A percentile compares a stretch with the other conserved stretches of the same genome.
Evolutionary conservation across 805 yeast genomes (phyloP).

Genomic region (Ogataea henricii): DNA sequence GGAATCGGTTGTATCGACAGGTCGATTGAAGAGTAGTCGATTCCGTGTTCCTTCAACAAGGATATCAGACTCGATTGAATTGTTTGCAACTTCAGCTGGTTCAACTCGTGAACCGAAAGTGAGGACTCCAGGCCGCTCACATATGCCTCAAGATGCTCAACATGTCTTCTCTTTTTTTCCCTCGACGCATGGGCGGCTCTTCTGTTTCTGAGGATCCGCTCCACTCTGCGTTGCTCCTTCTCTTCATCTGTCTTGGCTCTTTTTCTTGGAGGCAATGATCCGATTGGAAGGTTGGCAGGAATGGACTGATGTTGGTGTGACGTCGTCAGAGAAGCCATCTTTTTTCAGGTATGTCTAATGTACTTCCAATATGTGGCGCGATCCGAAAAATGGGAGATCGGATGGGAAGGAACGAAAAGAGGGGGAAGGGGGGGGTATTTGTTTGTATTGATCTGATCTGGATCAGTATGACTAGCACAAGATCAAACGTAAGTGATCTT

Average conservation of each 20-base stretch:
- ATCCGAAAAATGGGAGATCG: background rate
- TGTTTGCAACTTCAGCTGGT: constrained; percentile 15
- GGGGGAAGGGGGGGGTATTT: constrained; percentile 13
- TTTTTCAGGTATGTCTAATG: background rate
- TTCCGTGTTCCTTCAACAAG: constrained; percentile 19
- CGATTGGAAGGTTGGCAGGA: constrained; percentile 19
- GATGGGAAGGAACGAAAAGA: background rate
- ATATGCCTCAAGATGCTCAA: constrained; percentile 76
- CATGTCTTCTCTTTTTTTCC: constrained; percentile 92
- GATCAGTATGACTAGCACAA: constrained; percentile 1
- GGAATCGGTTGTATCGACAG: constrained; percentile 15
- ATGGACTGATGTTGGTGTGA: constrained; percentile 13
- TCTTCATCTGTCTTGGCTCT: constrained; percentile 96
- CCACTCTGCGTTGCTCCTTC: constrained; percentile 94
- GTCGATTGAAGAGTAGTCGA: constrained; percentile 20
- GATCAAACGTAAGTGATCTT: background rate
- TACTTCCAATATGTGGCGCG: background rate
- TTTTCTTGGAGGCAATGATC: constrained; percentile 82
- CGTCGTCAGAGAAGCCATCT: constrained; percentile 14
- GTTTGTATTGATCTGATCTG: constrained; percentile 15
- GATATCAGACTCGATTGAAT: constrained; percentile 21
- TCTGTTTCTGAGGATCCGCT: constrained; percentile 88
- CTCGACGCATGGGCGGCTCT: constrained; percentile 98
- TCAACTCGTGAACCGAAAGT: constrained; percentile 14
- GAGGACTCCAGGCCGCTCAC: constrained; percentile 44